Conservation (phyloP, 2,329 filamentous ascomycete genomes). For the Thielaviopsis ethacetica region DNA sequence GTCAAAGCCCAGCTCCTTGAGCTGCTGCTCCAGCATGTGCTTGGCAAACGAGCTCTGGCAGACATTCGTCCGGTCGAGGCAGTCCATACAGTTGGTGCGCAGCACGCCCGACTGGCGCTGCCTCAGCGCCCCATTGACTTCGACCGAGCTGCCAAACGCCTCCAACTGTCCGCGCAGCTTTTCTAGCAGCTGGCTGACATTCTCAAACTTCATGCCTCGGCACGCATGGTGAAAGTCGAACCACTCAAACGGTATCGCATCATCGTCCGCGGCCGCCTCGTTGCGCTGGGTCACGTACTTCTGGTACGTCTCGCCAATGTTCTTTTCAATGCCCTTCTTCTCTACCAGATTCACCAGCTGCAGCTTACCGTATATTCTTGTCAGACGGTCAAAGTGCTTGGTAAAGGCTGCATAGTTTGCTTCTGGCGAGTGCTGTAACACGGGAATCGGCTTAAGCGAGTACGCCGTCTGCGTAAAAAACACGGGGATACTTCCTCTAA, state of each 20-base stretch:
- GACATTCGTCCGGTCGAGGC: conserved; percentile 88
- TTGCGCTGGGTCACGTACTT: conserved; percentile 51
- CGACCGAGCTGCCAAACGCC: conserved; percentile 53
- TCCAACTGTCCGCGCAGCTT: conserved; percentile 52
- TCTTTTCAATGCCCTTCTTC: conserved; percentile 66
- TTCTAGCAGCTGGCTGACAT: conserved; percentile 66
- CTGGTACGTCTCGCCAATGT: conserved; percentile 66
- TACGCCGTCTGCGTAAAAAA: conserved; percentile 95
- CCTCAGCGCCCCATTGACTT: conserved; percentile 26
- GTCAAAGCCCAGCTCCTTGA: conserved; percentile 59
- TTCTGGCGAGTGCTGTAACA: conserved; percentile 63
- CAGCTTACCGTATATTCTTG: conserved; percentile 53
- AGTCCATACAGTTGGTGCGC: conserved; percentile 98
- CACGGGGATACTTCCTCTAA: conserved; percentile 79
- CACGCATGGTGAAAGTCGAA: conserved; percentile 93
- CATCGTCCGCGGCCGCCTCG: conserved; percentile 19
- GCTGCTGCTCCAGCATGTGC: conserved; percentile 62
- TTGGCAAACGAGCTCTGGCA: conserved; percentile 84
- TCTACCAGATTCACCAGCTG: conserved; percentile 78
- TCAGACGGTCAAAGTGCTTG: conserved; percentile 59
- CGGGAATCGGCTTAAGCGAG: conserved; percentile 73
- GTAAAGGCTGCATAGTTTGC: conserved; percentile 66
- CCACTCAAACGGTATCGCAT: conserved; percentile 57
- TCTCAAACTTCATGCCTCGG: conserved; percentile 95
- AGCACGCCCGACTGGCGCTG: conserved; percentile 53